These are phyloP conservation scores for Chrysoporthe cubensis DNA, from an alignment of 2,329 filamentous ascomycete species.

Conservation along the genomic window DNA sequence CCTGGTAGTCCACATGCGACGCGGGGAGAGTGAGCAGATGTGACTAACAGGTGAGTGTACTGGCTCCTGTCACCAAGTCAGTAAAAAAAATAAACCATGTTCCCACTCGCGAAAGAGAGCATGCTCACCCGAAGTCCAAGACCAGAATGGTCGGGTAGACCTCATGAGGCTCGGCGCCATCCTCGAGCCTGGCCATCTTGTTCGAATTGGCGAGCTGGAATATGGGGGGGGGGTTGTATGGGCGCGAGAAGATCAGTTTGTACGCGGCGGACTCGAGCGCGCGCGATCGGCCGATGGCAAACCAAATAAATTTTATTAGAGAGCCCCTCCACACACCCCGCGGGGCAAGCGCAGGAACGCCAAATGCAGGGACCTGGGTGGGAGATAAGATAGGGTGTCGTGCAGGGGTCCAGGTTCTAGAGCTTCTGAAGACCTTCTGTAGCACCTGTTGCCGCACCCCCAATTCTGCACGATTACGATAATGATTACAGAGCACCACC, in stretches of 20 bases:
- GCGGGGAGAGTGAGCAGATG: neutral
- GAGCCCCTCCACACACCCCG: slow-evolving; percentile 12
- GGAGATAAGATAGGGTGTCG: slow-evolving; percentile 13
- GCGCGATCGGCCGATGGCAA: slow-evolving; percentile 1
- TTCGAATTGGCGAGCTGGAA: neutral
- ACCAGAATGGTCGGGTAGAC: slow-evolving; percentile 66
- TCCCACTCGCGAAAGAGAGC: slow-evolving; percentile 53
- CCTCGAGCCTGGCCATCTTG: slow-evolving; percentile 27
- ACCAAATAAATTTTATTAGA: slow-evolving; percentile 23
- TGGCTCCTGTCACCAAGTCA: slow-evolving; percentile 24
- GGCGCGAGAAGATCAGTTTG: neutral
- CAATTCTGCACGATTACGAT: too few species aligned
- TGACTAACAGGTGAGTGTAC: slow-evolving; percentile 29
- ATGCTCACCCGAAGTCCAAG: slow-evolving; percentile 71
- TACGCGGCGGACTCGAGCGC: slow-evolving; percentile 15
- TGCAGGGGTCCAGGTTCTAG: neutral
- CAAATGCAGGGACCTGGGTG: slow-evolving; percentile 20
- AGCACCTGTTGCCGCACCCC: neutral
- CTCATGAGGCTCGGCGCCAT: slow-evolving; percentile 34
- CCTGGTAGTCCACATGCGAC: too few species aligned
- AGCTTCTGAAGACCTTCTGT: neutral
- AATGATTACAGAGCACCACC: neutral
- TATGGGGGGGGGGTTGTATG: neutral
- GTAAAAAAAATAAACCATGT: neutral
- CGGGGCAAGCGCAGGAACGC: slow-evolving; percentile 11